A percentile compares a stretch with the other conserved stretches of the same genome.
Evolutionary conservation across 345 rosid species (phyloP).

Genomic region (Brassica carinata): DNA sequence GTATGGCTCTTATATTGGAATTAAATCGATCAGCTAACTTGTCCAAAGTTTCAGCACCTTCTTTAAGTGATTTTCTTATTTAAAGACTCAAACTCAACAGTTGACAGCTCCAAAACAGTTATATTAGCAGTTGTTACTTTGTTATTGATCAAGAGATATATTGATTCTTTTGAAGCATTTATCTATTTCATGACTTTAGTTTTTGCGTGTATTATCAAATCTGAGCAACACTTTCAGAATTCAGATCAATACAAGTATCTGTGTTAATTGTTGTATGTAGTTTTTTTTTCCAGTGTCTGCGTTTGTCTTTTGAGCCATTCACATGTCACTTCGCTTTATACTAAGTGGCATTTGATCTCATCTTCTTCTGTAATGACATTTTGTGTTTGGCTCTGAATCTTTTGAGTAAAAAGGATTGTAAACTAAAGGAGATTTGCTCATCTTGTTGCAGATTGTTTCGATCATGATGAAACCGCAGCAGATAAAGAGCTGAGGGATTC

Average conservation of each 20-base stretch:
- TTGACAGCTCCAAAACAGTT: no score
- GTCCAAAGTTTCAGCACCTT: not conserved
- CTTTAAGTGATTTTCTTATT: not conserved
- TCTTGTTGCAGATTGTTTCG: slow-evolving; percentile 24
- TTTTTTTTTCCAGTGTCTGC: not conserved
- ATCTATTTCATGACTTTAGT: not conserved
- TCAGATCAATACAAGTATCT: not conserved
- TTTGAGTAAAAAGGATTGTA: not conserved
- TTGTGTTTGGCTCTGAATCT: not conserved
- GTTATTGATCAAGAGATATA: not conserved
- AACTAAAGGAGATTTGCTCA: not conserved
- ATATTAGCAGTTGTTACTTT: not conserved
- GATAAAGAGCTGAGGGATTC: slow-evolving; percentile 10
- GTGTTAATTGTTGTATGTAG: not conserved
- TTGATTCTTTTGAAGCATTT: not conserved
- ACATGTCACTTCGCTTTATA: not conserved
- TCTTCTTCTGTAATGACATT: not conserved
- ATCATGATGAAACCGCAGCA: slow-evolving; percentile 14
- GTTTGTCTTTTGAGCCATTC: not conserved
- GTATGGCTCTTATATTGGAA: not conserved
- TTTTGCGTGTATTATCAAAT: not conserved
- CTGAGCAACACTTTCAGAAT: not conserved
- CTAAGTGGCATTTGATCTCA: not conserved
- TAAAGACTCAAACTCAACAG: not conserved
- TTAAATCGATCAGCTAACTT: not conserved